phyloP scores from a whole-genome alignment of 2,329 filamentous ascomycete species.

The Tolypocladium inflatum region DNA sequence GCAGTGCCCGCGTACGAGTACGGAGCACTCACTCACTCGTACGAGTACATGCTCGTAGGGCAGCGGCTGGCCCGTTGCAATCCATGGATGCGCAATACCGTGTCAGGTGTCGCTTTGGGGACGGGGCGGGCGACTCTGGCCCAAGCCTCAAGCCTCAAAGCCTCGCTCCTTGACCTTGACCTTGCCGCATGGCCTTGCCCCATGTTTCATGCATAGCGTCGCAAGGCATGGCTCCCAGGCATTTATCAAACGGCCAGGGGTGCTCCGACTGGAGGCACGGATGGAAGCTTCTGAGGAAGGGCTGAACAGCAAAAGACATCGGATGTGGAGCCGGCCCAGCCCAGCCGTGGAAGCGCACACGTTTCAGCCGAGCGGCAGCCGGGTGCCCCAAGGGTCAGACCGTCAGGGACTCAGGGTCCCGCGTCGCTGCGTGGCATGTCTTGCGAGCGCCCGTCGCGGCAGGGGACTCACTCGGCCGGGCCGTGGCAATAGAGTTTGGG shows the following conservation, averaged over 20 bases:
- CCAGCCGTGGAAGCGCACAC: background rate
- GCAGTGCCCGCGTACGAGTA: background rate
- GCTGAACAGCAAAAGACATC: background rate
- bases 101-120: background rate
- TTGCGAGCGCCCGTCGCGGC: background rate
- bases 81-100: background rate
- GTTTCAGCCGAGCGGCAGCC: background rate
- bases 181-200: background rate
- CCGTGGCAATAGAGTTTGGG: background rate
- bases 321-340: background rate
- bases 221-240: conserved; percentile 1
- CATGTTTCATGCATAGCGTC: conserved; percentile 5
- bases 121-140: background rate
- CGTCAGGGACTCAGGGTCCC: background rate
- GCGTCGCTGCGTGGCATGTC: background rate
- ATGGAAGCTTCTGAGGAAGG: background rate
- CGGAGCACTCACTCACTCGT: too few relatives aligned
- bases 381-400: background rate
- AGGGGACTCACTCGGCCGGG: background rate
- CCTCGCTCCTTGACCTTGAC: background rate
- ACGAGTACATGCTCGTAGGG: background rate
- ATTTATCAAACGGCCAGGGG: conserved; percentile 5
- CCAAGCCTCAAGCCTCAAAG: background rate
- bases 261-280: background rate
- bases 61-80: background rate